phyloP scores from a whole-genome alignment of 257 asterid species.

The Lavandula angustifolia region DNA sequence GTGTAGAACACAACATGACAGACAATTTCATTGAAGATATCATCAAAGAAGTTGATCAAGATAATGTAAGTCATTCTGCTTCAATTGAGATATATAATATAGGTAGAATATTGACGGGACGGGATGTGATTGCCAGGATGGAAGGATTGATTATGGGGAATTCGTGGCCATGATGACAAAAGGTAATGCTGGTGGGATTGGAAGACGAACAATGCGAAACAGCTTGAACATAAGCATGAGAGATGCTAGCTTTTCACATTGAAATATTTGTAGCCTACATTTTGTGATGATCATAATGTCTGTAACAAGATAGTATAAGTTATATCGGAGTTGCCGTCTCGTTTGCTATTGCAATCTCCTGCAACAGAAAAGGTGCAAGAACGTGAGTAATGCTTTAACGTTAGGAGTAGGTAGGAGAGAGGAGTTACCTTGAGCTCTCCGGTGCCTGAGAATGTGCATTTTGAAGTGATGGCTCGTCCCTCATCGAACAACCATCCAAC shows the following conservation, averaged over 20 bases:
- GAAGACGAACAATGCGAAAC: conserved; percentile 66
- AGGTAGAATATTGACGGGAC: too few species aligned
- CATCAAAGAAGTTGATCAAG: conserved; percentile 77
- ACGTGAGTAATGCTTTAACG: neutral
- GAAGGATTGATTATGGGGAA: conserved; percentile 63
- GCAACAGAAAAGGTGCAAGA: conserved; percentile 12
- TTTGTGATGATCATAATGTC: too few species aligned
- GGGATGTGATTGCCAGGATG: conserved; percentile 44
- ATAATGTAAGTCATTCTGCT: conserved; percentile 44
- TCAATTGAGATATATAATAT: too few species aligned
- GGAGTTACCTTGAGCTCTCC: conserved; percentile 57
- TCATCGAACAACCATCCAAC: conserved; percentile 79
- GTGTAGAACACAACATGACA: conserved; percentile 63
- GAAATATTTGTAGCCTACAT: neutral
- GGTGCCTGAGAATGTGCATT: conserved; percentile 55
- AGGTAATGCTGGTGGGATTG: conserved; percentile 53
- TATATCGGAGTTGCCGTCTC: conserved; percentile 34
- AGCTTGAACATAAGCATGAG: conserved; percentile 66
- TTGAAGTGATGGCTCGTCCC: conserved; percentile 69
- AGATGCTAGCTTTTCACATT: conserved; percentile 41
- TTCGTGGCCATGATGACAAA: conserved; percentile 70
- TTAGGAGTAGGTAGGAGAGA: neutral
- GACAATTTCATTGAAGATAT: conserved; percentile 65
- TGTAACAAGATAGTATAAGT: neutral
- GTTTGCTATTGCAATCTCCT: conserved; percentile 45